These are phyloP conservation scores for Eucalyptus paniculata DNA, from an alignment of 345 rosid genomes.

Conservation along the genomic window DNA sequence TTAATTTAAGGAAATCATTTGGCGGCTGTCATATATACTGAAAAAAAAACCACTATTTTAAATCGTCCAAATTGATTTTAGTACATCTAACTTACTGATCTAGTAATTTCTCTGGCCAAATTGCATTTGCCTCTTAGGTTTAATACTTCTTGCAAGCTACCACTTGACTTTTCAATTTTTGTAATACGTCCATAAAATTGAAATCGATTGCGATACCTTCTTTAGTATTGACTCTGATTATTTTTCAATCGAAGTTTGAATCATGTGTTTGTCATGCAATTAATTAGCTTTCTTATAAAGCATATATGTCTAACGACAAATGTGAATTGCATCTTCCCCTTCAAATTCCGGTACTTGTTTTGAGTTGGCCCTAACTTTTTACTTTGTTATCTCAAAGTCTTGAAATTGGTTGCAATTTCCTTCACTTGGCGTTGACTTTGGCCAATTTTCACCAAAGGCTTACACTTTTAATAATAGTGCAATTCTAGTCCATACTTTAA, in stretches of 20 bases:
- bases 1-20: background rate
- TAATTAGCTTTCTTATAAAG: background rate
- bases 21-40: background rate
- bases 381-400: background rate
- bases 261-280: background rate
- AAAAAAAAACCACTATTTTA: no score
- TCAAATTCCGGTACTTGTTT: background rate
- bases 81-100: background rate
- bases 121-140: background rate
- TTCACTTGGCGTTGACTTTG: background rate
- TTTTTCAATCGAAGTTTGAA: background rate
- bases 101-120: background rate
- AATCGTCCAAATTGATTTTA: no score
- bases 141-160: background rate
- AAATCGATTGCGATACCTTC: background rate
- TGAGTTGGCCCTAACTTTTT: background rate
- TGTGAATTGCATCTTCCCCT: background rate
- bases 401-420: background rate
- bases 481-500: no score
- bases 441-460: background rate
- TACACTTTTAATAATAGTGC: background rate
- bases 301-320: no score
- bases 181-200: background rate
- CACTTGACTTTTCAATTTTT: background rate
- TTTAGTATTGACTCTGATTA: background rate